Percentiles rank a stretch among this genome's conserved stretches.
These are phyloP conservation scores for Umbilicus rupestris DNA, from an alignment of 164 flowering plant species.

Conservation along the genomic window DNA sequence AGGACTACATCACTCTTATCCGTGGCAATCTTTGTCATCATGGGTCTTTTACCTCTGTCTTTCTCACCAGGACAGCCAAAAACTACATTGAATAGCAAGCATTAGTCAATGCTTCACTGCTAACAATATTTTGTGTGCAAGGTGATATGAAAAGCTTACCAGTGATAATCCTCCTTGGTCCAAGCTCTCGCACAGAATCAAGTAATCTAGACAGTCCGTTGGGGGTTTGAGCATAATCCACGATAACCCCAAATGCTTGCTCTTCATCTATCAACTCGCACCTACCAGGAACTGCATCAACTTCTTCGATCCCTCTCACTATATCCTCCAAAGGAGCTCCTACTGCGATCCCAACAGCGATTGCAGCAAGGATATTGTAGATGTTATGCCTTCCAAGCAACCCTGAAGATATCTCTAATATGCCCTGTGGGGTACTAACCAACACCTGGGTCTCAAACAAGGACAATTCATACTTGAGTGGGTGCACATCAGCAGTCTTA, in stretches of 20 bases:
- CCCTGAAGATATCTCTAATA: slow-evolving; percentile 92
- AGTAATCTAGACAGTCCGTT: slow-evolving; percentile 80
- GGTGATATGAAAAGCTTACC: slow-evolving; percentile 36
- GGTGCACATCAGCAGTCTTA: slow-evolving; percentile 75
- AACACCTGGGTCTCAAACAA: slow-evolving; percentile 92
- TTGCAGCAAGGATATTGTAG: slow-evolving; percentile 85
- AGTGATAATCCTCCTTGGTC: slow-evolving; percentile 76
- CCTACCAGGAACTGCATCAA: slow-evolving; percentile 95
- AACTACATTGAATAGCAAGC: slow-evolving; percentile 26
- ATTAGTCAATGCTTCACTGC: background rate
- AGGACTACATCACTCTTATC: slow-evolving; percentile 92
- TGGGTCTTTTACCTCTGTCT: slow-evolving; percentile 77
- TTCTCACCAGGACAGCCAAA: slow-evolving; percentile 57
- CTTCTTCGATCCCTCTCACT: slow-evolving; percentile 94
- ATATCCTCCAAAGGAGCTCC: slow-evolving; percentile 94
- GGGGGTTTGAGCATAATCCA: slow-evolving; percentile 85
- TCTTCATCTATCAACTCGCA: slow-evolving; percentile 95
- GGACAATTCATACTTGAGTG: slow-evolving; percentile 72
- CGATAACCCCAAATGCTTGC: slow-evolving; percentile 86
- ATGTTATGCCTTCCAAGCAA: slow-evolving; percentile 86
- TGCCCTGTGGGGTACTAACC: slow-evolving; percentile 85
- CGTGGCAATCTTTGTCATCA: slow-evolving; percentile 88
- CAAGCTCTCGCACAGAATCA: slow-evolving; percentile 76
- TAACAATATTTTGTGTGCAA: background rate
- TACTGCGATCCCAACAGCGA: slow-evolving; percentile 89